Percentiles rank a stretch among this genome's conserved stretches.
Conservation (phyloP, 257 asterid species). For the Cruciata laevipes region DNA sequence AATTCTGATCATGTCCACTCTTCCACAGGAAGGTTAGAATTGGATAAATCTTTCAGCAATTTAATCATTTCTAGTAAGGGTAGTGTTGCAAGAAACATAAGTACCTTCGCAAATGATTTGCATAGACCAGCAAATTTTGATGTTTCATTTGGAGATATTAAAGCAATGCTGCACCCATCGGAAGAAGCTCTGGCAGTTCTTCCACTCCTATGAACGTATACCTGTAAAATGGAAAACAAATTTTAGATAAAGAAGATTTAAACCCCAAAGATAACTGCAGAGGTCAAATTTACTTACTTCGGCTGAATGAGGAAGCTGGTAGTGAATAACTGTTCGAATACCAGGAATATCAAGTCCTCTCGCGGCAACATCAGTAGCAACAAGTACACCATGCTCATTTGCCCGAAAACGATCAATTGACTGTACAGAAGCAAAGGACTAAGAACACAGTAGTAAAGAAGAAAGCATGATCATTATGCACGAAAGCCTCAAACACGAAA, state of each 20-base stretch:
- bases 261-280: neutral
- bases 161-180: constrained; percentile 95
- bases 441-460: constrained; percentile 7
- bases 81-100: neutral
- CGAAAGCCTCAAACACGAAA: neutral
- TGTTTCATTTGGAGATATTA: constrained; percentile 82
- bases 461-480: neutral
- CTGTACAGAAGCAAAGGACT: constrained; percentile 33
- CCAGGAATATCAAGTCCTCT: constrained; percentile 93
- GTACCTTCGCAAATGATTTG: constrained; percentile 85
- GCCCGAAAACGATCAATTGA: constrained; percentile 86
- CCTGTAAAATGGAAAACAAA: constrained; percentile 33
- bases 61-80: neutral
- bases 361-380: constrained; percentile 96
- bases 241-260: neutral
- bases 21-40: neutral
- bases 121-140: constrained; percentile 80
- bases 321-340: constrained; percentile 89
- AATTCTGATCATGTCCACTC: neutral
- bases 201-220: constrained; percentile 95
- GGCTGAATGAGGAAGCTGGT: constrained; percentile 96
- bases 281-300: constrained; percentile 41
- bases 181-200: constrained; percentile 95
- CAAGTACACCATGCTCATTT: constrained; percentile 66
- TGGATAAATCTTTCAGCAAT: neutral